phyloP scores from a whole-genome alignment of 2,329 filamentous ascomycete species.

The Alternaria sp. region DNA sequence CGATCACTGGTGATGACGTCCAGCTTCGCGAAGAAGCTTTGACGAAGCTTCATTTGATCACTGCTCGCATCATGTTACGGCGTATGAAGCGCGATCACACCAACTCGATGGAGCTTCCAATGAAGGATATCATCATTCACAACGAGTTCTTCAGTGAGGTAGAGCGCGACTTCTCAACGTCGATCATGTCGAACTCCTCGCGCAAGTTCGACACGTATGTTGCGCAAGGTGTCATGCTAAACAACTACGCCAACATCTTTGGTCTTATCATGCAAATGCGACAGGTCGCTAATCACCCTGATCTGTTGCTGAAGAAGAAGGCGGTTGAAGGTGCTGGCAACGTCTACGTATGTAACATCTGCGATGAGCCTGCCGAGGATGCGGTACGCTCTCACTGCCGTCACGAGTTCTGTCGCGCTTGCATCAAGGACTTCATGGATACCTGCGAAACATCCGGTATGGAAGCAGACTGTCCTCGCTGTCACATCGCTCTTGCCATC shows the following conservation, averaged over 20 bases:
- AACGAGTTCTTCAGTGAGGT: conserved; percentile 97
- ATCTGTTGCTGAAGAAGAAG: conserved; percentile 85
- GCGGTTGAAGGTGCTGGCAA: conserved; percentile 87
- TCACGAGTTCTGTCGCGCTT: conserved; percentile 89
- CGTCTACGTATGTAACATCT: conserved; percentile 89
- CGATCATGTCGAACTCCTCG: conserved; percentile 91
- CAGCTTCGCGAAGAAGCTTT: conserved; percentile 74
- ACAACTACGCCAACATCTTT: conserved; percentile 96
- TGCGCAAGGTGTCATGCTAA: conserved; percentile 86
- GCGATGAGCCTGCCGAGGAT: conserved; percentile 95
- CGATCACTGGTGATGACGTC: conserved; percentile 61
- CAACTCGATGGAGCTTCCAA: conserved; percentile 92
- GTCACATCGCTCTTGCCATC: conserved; percentile 88
- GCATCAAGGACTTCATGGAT: conserved; percentile 79
- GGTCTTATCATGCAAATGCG: conserved; percentile 99
- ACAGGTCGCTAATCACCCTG: conserved; percentile 95
- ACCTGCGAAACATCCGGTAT: conserved; percentile 73
- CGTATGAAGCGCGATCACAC: conserved; percentile 94
- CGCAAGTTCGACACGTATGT: conserved; percentile 97
- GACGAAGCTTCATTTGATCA: conserved; percentile 83
- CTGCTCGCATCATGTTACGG: conserved; percentile 92
- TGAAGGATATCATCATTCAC: conserved; percentile 91
- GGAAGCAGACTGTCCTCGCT: conserved; percentile 79
- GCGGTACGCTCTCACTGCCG: conserved; percentile 90
- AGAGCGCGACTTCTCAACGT: conserved; percentile 92